Evolutionary conservation across 163 green algal genomes (phyloP).

Genomic region (Scenedesmus sp.): DNA sequence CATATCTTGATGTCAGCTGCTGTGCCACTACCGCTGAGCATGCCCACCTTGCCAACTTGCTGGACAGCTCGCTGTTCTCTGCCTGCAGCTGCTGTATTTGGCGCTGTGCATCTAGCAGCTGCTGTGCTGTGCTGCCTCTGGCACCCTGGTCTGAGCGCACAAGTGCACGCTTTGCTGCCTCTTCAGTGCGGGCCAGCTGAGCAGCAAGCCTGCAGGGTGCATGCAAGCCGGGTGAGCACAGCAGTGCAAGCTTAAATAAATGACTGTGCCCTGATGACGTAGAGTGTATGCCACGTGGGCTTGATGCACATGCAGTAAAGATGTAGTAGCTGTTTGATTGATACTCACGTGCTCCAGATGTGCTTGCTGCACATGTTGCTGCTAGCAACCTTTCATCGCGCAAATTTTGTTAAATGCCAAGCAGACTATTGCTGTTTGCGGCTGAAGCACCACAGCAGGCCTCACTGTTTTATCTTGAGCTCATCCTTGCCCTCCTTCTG

Average conservation of each 20-base stretch:
- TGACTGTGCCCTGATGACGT: neutral
- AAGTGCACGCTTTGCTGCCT: constrained; percentile 77
- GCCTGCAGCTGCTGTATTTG: constrained; percentile 62
- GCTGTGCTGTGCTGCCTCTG: constrained; percentile 68
- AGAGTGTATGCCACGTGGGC: no score
- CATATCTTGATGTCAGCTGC: neutral
- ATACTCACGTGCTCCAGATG: neutral
- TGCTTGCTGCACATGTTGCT: neutral
- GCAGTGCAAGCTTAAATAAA: neutral
- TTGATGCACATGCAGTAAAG: no score
- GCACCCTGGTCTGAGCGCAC: constrained; percentile 66
- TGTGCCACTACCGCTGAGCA: neutral
- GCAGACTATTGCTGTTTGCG: neutral
- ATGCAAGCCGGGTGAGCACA: neutral
- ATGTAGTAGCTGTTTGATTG: neutral
- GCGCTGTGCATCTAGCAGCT: constrained; percentile 72
- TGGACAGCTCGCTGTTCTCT: constrained; percentile 68
- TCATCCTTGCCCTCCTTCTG: constrained; percentile 59
- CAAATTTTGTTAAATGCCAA: neutral
- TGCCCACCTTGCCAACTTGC: constrained; percentile 67
- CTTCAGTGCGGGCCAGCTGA: constrained; percentile 76
- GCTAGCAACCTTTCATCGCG: neutral
- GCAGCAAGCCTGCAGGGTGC: constrained; percentile 66
- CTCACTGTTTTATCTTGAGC: constrained; percentile 77
- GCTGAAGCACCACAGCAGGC: neutral